A percentile compares a stretch with the other conserved stretches of the same genome.
phyloP scores from a whole-genome alignment of 2,329 filamentous ascomycete genomes.

The Fusarium euwallaceae region DNA sequence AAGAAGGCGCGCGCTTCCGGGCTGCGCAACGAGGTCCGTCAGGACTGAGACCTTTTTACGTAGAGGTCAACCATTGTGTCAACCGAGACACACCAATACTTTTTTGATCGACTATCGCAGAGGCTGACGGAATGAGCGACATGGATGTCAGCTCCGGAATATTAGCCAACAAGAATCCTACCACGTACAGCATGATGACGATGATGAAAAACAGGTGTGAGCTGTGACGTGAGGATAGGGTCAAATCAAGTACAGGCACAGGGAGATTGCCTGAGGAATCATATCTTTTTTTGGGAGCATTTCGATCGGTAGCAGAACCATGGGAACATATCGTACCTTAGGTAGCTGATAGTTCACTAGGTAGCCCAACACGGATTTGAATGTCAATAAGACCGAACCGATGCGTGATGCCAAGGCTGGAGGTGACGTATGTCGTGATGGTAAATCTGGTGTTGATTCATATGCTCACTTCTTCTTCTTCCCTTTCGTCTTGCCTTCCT shows the following conservation, averaged over 20 bases:
- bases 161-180: neutral
- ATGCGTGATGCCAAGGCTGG: neutral
- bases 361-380: neutral
- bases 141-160: neutral
- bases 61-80: neutral
- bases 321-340: neutral
- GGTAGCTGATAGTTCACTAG: neutral
- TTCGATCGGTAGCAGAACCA: neutral
- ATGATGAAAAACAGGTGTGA: neutral
- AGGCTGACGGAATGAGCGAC: slow-evolving; percentile 1
- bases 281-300: neutral
- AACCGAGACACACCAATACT: neutral
- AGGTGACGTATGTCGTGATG: slow-evolving; percentile 5
- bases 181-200: neutral
- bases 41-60: neutral
- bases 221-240: neutral
- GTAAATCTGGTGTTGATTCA: neutral
- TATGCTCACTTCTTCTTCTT: slow-evolving; percentile 24
- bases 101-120: slow-evolving; percentile 6
- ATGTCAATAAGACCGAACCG: neutral
- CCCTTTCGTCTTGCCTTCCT: slow-evolving; percentile 37
- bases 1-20: slow-evolving; percentile 15
- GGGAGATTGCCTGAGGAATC: neutral
- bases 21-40: slow-evolving; percentile 26
- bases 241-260: neutral